Base-by-base conservation (phyloP, 192 early-diverging fungal genomes). In the Coemansia sp. region DNA sequence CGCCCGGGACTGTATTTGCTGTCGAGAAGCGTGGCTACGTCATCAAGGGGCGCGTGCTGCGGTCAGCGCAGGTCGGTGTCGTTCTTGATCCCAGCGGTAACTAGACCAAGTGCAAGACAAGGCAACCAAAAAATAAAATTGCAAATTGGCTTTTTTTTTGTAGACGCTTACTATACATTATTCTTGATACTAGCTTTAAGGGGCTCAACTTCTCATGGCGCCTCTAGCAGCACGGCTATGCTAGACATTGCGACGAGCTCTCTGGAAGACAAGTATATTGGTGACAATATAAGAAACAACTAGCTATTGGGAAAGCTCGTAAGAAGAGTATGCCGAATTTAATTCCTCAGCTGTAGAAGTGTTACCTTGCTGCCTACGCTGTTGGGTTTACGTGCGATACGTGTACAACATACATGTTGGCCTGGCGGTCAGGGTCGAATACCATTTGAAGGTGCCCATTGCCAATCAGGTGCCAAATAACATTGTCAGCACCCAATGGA, bases 61-160 rank as follows among this genome's bases (percentile, higher is more conserved):
- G 98, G 74, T 92, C 95, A 33, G 93, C 98, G 25, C 92, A 97
- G 72, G 98, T 99, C 36, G 95, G 96, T 53, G 96, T 99, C 48
- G 93, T 98, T 14, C 62, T 86, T 37, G 87, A 90, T 58, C 64
- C 78, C 21, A 81, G 36, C 41, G 73, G 69, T 52, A 80, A 80
- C 78, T 79, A 74, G 12, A 26, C 52, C 28, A 2, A 4, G 14
- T 26, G 13, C 7, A 33, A 26, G 26, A 11, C 25, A n/a, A 11
- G 3, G 7, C 14, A 35, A 21, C 31, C 62, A 79, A 37, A 70
- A 79, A 63, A 62, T 25, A 62, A 41, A 21, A 6, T 18, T 42
- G n/a, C 16, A 38, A 45, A 45, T 20, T 45, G 20, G n/a, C 2
- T 45, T 20, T 45, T 18, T 18, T 10, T 20, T 18, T n/a, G 43